phyloP scores from a whole-genome alignment of 306 rosid genomes.

The Argentina anserina region DNA sequence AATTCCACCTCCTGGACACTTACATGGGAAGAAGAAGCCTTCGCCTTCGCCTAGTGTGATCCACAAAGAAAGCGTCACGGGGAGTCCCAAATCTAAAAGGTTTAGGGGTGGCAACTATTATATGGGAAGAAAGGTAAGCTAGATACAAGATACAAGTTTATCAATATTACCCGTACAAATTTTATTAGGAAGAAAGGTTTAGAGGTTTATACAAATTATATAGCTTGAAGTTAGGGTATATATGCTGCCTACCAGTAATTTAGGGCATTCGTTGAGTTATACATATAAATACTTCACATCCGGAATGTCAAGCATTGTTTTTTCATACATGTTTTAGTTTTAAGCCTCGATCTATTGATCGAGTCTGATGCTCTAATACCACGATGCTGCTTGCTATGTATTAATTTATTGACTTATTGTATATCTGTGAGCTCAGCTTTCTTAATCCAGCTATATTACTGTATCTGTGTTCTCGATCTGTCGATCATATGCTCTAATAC shows the following conservation, averaged over 20 bases:
- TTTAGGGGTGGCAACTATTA: not conserved
- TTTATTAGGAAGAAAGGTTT: too few species aligned
- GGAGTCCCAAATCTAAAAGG: conserved; percentile 28
- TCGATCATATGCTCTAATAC: too few species aligned
- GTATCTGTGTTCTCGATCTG: too few species aligned
- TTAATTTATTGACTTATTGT: not conserved
- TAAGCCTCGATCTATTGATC: not conserved
- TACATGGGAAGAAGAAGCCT: conserved; percentile 21
- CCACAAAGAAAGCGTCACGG: conserved; percentile 27
- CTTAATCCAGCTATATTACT: too few species aligned
- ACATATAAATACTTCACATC: not conserved
- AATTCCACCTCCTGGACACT: conserved; percentile 63
- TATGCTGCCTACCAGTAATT: too few species aligned
- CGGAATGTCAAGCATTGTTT: not conserved
- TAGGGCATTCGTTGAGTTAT: not conserved
- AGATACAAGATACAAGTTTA: too few species aligned
- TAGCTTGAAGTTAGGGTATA: too few species aligned
- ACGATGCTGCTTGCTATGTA: too few species aligned
- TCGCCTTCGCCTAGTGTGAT: conserved; percentile 1
- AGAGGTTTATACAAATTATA: too few species aligned
- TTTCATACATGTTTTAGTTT: not conserved
- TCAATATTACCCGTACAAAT: too few species aligned
- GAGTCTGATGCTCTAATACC: too few species aligned
- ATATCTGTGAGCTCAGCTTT: too few species aligned
- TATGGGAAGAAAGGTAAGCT: conserved; percentile 38